These are phyloP conservation scores for Scheffersomyces amazonensis DNA, from an alignment of 805 yeast species.

Conservation along the genomic window DNA sequence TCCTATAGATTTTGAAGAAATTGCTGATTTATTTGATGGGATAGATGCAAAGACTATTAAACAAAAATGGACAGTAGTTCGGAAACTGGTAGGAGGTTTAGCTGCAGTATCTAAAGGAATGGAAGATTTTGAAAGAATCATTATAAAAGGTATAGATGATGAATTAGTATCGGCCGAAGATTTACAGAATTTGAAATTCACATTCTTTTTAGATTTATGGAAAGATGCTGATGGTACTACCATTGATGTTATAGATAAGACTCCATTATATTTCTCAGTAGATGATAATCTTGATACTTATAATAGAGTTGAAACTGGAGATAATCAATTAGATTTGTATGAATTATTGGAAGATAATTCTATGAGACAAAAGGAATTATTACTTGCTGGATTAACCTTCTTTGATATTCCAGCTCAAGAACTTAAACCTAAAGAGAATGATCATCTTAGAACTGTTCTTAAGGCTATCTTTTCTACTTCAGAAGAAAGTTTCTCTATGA, in stretches of 20 bases:
- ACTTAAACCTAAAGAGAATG: constrained; percentile 13
- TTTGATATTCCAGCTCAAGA: constrained; percentile 22
- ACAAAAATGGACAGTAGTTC: constrained; percentile 69
- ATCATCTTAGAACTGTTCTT: constrained; percentile 39
- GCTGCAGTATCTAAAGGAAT: constrained; percentile 58
- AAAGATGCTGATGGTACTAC: constrained; percentile 43
- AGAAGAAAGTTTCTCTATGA: constrained; percentile 44
- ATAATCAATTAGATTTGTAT: constrained; percentile 18
- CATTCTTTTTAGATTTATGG: constrained; percentile 64
- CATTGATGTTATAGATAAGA: constrained; percentile 23
- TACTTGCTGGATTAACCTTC: constrained; percentile 46
- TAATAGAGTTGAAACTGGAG: constrained; percentile 14
- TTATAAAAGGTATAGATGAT: constrained; percentile 55
- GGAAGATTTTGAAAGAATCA: constrained; percentile 65
- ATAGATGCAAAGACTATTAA: constrained; percentile 43
- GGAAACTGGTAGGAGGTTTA: constrained; percentile 45
- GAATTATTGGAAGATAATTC: constrained; percentile 57
- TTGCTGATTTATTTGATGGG: constrained; percentile 48
- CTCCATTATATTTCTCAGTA: constrained; percentile 38
- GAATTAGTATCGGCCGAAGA: constrained; percentile 51
- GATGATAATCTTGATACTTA: constrained; percentile 49
- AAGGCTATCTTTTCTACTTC: constrained; percentile 61
- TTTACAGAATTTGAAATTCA: constrained; percentile 49
- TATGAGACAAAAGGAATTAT: constrained; percentile 67
- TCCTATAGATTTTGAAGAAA: constrained; percentile 61